These are phyloP conservation scores for Toxicodendron radicans DNA, from an alignment of 345 rosid species.

Conservation along the genomic window DNA sequence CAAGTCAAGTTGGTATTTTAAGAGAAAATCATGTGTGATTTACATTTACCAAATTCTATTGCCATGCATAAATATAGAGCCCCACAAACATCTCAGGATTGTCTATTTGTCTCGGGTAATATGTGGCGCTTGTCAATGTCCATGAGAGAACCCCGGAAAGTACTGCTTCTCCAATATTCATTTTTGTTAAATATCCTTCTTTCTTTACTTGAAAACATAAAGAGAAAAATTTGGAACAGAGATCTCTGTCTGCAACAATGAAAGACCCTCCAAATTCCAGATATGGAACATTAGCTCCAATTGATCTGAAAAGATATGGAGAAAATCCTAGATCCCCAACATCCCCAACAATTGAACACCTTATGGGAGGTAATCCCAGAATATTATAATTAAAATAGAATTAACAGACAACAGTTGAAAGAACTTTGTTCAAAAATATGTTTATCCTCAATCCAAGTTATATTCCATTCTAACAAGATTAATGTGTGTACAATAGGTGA, in stretches of 20 bases:
- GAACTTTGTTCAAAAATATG: no score
- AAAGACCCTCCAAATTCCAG: slow-evolving; percentile 19
- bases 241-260: slow-evolving; percentile 13
- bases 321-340: slow-evolving; percentile 32
- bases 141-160: slow-evolving; percentile 38
- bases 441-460: no score
- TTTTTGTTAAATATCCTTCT: slow-evolving; percentile 27
- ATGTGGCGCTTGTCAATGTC: slow-evolving; percentile 21
- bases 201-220: not conserved
- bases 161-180: slow-evolving; percentile 22
- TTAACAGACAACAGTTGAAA: not conserved
- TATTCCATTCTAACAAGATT: not conserved
- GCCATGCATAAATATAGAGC: slow-evolving; percentile 26
- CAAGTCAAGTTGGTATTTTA: slow-evolving; percentile 29
- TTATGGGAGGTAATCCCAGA: not conserved
- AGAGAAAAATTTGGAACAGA: not conserved
- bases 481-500: slow-evolving; percentile 35
- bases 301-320: slow-evolving; percentile 35
- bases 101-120: not conserved
- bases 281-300: slow-evolving; percentile 33
- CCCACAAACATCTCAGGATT: slow-evolving; percentile 16
- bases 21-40: slow-evolving; percentile 8
- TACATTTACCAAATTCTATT: not conserved
- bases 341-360: slow-evolving; percentile 39
- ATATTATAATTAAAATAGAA: not conserved